Conservation (phyloP, 75 land plant species). For the Cryptomeria japonica region DNA sequence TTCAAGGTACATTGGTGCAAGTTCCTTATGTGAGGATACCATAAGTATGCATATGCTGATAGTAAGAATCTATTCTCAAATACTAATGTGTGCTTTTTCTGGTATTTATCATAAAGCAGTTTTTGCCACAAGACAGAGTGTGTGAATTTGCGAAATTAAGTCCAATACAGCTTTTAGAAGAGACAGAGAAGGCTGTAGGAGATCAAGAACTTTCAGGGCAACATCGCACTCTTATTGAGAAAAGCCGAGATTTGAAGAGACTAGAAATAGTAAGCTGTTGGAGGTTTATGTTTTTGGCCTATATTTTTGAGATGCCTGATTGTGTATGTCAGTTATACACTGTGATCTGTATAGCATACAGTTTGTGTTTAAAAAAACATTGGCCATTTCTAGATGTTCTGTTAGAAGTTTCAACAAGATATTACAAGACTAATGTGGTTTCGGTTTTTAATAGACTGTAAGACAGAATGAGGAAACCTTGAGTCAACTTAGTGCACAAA, state of each 20-base stretch:
- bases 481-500: slow-evolving; percentile 57
- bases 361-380: not conserved
- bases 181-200: slow-evolving; percentile 98
- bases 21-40: too few relatives aligned
- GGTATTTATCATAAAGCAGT: slow-evolving; percentile 40
- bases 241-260: slow-evolving; percentile 64
- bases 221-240: slow-evolving; percentile 66
- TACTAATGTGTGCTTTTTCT: not conserved
- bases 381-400: not conserved
- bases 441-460: slow-evolving; percentile 50
- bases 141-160: slow-evolving; percentile 96
- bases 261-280: slow-evolving; percentile 56
- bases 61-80: not conserved
- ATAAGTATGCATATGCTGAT: not conserved
- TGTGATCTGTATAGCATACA: not conserved
- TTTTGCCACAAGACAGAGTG: slow-evolving; percentile 95
- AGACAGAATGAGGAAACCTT: slow-evolving; percentile 57
- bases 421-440: not conserved
- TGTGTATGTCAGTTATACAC: not conserved
- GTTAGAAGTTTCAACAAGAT: not conserved
- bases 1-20: not conserved
- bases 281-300: not conserved
- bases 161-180: slow-evolving; percentile 88
- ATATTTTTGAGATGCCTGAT: not conserved
- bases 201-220: slow-evolving; percentile 85